These are phyloP conservation scores for Gentiana dahurica DNA, from an alignment of 257 asterid species.

Conservation along the genomic window DNA sequence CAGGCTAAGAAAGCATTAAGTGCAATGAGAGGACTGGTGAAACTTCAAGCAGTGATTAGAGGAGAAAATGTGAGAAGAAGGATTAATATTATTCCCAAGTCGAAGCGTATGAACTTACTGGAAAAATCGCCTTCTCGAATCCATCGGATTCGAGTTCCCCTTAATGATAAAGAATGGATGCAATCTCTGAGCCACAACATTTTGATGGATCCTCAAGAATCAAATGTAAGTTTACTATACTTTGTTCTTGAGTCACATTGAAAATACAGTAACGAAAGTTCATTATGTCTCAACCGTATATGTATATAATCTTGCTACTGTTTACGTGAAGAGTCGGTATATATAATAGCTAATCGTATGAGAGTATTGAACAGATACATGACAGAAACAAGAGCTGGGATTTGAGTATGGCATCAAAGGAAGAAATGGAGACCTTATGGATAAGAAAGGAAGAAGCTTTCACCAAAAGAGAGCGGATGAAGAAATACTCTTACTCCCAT, in stretches of 20 bases:
- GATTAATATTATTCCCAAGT: constrained; percentile 18
- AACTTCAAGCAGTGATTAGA: constrained; percentile 75
- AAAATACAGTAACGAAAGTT: no score
- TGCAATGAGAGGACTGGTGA: constrained; percentile 72
- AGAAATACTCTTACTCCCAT: constrained; percentile 67
- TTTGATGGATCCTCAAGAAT: constrained; percentile 32
- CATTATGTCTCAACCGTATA: no score
- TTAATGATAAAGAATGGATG: constrained; percentile 33
- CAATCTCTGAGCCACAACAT: constrained; percentile 24
- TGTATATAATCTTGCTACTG: no score
- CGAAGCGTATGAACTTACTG: constrained; percentile 16
- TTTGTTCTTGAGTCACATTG: no score
- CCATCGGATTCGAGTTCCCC: constrained; percentile 27
- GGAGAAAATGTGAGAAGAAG: constrained; percentile 59
- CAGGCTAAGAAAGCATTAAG: constrained; percentile 77
- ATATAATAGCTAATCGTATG: background rate
- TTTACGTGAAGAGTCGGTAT: no score
- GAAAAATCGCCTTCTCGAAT: constrained; percentile 16
- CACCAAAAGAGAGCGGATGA: constrained; percentile 62
- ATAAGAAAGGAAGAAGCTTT: constrained; percentile 50
- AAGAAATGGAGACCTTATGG: constrained; percentile 43
- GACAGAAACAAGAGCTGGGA: constrained; percentile 48
- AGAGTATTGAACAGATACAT: constrained; percentile 26
- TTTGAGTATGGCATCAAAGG: constrained; percentile 35
- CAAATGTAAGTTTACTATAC: constrained; percentile 21